phyloP scores from a whole-genome alignment of 2,329 filamentous ascomycete species.

The Exophiala spinifera region DNA sequence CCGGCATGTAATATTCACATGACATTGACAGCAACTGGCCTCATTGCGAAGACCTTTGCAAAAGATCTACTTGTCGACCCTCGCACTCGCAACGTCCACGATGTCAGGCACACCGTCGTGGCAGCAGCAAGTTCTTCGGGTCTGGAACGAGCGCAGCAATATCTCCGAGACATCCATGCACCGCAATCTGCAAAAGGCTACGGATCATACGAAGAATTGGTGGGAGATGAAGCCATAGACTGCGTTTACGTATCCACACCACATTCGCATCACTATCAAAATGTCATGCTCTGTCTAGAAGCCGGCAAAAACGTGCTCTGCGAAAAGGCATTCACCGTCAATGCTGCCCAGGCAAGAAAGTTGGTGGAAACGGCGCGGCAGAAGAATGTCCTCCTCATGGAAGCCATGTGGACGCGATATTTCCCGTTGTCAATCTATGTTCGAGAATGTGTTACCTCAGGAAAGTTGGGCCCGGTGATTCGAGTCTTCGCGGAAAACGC shows the following conservation, averaged over 20 bases:
- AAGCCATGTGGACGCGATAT: constrained; percentile 85
- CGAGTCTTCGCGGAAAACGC: constrained; percentile 58
- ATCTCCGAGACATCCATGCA: constrained; percentile 67
- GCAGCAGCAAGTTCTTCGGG: constrained; percentile 80
- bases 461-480: constrained; percentile 53
- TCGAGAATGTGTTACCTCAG: constrained; percentile 44
- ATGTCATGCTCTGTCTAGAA: constrained; percentile 75
- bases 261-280: constrained; percentile 90
- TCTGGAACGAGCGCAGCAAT: constrained; percentile 65
- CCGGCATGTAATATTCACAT: too few relatives aligned
- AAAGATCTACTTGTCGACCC: constrained; percentile 77
- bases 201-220: constrained; percentile 76
- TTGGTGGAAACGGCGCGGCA: constrained; percentile 67
- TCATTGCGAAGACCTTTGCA: constrained; percentile 67
- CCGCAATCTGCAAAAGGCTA: constrained; percentile 64
- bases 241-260: constrained; percentile 87
- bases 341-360: constrained; percentile 68
- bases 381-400: constrained; percentile 76
- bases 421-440: constrained; percentile 66
- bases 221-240: constrained; percentile 71
- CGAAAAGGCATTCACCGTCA: constrained; percentile 87
- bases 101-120: constrained; percentile 68
- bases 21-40: too few relatives aligned
- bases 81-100: constrained; percentile 66
- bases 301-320: constrained; percentile 85